A percentile compares a stretch with the other conserved stretches of the same genome.
These are phyloP conservation scores for Coelastrella sp. DNA, from an alignment of 139 green algal genomes.

Conservation along the genomic window DNA sequence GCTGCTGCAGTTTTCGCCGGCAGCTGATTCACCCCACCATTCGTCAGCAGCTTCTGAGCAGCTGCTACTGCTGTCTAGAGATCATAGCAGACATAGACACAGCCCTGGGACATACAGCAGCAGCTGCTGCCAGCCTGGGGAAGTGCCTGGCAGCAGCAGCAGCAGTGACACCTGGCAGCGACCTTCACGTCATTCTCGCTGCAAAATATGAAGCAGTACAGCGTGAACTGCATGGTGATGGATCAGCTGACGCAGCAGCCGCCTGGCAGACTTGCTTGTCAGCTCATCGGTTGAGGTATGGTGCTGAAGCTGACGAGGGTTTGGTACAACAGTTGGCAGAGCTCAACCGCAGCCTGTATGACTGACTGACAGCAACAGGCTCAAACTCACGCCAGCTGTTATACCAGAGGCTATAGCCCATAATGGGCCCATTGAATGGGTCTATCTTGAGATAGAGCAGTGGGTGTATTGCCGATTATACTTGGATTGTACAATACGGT, in stretches of 20 bases:
- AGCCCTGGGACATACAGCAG: background rate
- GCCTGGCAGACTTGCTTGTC: background rate
- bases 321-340: background rate
- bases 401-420: no score
- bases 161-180: slow-evolving; percentile 24
- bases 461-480: no score
- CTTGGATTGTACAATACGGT: no score
- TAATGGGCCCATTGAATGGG: no score
- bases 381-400: no score
- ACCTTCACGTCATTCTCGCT: slow-evolving; percentile 31
- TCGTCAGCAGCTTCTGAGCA: slow-evolving; percentile 11
- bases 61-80: slow-evolving; percentile 9
- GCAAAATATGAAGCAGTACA: background rate
- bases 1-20: background rate
- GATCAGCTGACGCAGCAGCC: background rate
- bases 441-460: no score
- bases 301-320: background rate
- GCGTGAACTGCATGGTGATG: background rate
- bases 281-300: slow-evolving; percentile 2
- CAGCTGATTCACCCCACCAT: background rate
- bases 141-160: slow-evolving; percentile 19
- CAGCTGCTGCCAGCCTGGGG: background rate
- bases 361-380: background rate
- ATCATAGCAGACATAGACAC: slow-evolving; percentile 19
- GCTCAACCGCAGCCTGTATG: slow-evolving; percentile 30